These are phyloP conservation scores for Lactarius tabidus DNA, from an alignment of 768 basidiomycete genomes.

Conservation along the genomic window DNA sequence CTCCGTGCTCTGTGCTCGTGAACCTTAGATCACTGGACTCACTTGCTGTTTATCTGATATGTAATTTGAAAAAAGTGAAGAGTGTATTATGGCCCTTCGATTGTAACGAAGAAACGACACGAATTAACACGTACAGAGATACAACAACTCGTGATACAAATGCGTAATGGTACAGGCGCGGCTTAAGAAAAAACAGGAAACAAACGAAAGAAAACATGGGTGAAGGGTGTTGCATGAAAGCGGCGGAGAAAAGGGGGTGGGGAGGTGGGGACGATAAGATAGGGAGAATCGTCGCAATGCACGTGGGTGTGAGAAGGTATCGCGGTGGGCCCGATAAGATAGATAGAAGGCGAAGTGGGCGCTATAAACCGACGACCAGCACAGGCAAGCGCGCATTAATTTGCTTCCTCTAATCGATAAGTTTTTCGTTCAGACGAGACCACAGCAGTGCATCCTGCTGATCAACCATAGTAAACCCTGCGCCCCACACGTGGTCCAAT, in stretches of 20 bases:
- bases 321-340: conserved; percentile 9
- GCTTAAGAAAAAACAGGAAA: conserved; percentile 2
- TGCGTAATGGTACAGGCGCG: conserved; percentile 22
- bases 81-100: conserved; percentile 6
- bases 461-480: conserved; percentile 26
- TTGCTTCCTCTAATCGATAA: conserved; percentile 17
- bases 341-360: conserved; percentile 2
- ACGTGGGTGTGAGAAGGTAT: not conserved
- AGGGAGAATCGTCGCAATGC: not conserved
- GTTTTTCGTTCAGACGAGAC: conserved; percentile 8
- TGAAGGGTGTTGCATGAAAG: not conserved
- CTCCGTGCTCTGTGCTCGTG: not conserved
- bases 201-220: not conserved
- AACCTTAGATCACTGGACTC: not conserved
- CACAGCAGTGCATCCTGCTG: conserved; percentile 14
- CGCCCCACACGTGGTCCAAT: conserved; percentile 1
- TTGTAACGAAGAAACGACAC: conserved; percentile 13
- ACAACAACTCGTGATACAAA: conserved; percentile 23
- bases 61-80: not conserved
- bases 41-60: not conserved
- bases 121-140: conserved; percentile 17
- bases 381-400: not conserved
- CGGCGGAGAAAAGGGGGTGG: not conserved
- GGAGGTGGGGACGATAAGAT: not conserved
- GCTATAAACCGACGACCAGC: conserved; percentile 18